Conservation (phyloP, 805 yeast genomes). For the Spathaspora sp. region DNA sequence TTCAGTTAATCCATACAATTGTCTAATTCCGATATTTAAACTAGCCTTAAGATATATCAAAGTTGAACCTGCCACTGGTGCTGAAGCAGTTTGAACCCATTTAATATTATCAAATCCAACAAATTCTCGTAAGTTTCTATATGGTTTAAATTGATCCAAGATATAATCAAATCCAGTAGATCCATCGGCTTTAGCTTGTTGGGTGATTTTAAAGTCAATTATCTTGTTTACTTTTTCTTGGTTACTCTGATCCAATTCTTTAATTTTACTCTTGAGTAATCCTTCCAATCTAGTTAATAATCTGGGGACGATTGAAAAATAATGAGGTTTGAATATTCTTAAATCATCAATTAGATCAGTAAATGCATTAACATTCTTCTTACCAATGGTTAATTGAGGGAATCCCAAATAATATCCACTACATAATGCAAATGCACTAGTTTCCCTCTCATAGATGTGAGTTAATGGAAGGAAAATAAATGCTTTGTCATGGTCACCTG, state of each 20-base stretch:
- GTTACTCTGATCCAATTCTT: conserved; percentile 6
- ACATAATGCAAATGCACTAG: conserved; percentile 16
- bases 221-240: conserved; percentile 15
- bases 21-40: conserved; percentile 23
- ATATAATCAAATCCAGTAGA: conserved; percentile 17
- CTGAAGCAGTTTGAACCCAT: conserved; percentile 30
- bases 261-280: conserved; percentile 12
- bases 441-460: conserved; percentile 35
- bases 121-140: conserved; percentile 26
- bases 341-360: conserved; percentile 27
- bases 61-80: conserved; percentile 22
- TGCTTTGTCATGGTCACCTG: conserved; percentile 7
- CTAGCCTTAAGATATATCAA: conserved; percentile 21
- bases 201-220: conserved; percentile 14
- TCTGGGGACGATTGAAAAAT: conserved; percentile 30
- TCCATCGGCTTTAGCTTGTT: conserved; percentile 35
- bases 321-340: conserved; percentile 22
- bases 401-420: conserved; percentile 27
- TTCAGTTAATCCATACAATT: conserved; percentile 35
- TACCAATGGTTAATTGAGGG: conserved; percentile 19
- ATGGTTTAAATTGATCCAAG: conserved; percentile 15
- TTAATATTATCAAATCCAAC: conserved; percentile 27
- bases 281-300: conserved; percentile 37
- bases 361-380: conserved; percentile 15
- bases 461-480: conserved; percentile 33